Evolutionary conservation across 2,329 filamentous ascomycete genomes (phyloP), one percentile per base, ranked within the genome.

Genomic region (Calonectria fujianensis): DNA sequence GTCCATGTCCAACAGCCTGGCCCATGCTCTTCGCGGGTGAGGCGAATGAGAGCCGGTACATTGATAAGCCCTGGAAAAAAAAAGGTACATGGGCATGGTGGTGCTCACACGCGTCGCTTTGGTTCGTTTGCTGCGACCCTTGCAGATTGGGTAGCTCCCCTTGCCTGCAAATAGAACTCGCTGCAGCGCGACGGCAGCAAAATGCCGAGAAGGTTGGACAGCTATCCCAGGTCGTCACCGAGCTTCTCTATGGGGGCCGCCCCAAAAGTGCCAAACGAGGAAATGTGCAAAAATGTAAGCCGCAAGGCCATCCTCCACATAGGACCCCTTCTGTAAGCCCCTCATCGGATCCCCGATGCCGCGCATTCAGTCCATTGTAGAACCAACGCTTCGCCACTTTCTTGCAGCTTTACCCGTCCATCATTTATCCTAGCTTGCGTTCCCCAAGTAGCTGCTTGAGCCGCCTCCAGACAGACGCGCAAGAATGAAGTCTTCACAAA

Each of bases 401-500:
- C 29, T 24, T 52, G 37, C 27, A 32, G 52, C 27, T 16, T 54
- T 51, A 11, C 66, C 51, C n/a, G 37, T 37, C 14, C 8, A 24
- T 24, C 32, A 37, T 31, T 63, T 35, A 41, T 41, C 37, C 24
- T 27, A 11, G 24, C 35, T 16, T 37, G 32, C 20, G 29, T 41
- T 35, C 20, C 51, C 20, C 37, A 27, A 14, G 16, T 9, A 11
- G 45, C n/a, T 9, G 41, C 16, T 51, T 16, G 41, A 63, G 50
- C 9, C 48, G 35, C 32, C 32, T 3, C 37, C 39, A 10, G n/a
- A 6, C 41, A 45, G 41, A 18, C 14, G n/a, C n/a, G 6, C 32
- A 35, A 69, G 11, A 7, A 82, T 80, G 78, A 75, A 76, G 39
- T 69, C 72, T 18, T 69, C 79, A 4, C 74, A 78, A 14, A 83